These are phyloP conservation scores for Fusarium sp. DNA, from an alignment of 2,329 filamentous ascomycete species.

Conservation along the genomic window DNA sequence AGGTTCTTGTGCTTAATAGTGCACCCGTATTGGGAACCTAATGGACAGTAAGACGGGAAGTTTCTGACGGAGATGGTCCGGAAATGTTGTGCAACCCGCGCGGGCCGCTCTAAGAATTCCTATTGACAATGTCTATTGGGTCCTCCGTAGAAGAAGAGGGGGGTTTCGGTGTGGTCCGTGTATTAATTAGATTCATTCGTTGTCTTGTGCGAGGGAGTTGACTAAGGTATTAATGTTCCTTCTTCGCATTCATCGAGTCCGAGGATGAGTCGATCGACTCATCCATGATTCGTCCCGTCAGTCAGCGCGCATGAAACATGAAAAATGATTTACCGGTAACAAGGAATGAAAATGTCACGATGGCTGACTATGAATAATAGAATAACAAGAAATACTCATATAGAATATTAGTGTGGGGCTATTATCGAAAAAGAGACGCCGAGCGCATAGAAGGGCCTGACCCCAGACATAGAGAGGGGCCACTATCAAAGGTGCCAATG, in stretches of 20 bases:
- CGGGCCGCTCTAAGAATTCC: not conserved
- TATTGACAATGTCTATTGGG: slow-evolving; percentile 3
- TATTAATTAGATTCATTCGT: not conserved
- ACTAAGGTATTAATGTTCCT: not conserved
- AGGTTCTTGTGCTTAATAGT: slow-evolving; percentile 15
- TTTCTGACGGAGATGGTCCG: slow-evolving; percentile 31
- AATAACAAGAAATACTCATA: not conserved
- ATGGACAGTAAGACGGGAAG: slow-evolving; percentile 28
- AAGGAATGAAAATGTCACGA: not conserved
- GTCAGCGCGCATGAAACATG: not conserved
- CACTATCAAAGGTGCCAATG: slow-evolving; percentile 44
- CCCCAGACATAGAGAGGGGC: slow-evolving; percentile 32
- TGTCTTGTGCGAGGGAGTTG: not conserved
- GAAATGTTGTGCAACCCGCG: slow-evolving; percentile 11
- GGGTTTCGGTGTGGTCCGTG: not conserved
- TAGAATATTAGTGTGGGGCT: slow-evolving; percentile 12
- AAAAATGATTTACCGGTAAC: not conserved
- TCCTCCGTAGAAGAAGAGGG: not conserved
- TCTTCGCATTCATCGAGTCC: not conserved
- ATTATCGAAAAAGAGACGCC: slow-evolving; percentile 16
- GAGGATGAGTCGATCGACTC: not conserved
- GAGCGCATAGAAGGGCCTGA: slow-evolving; percentile 4
- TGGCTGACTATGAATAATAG: slow-evolving; percentile 16
- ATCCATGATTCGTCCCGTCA: not conserved
- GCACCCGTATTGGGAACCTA: slow-evolving; percentile 5